Evolutionary conservation across 441 rosid genomes (phyloP).

Genomic region (Eutrema salsugineum): DNA sequence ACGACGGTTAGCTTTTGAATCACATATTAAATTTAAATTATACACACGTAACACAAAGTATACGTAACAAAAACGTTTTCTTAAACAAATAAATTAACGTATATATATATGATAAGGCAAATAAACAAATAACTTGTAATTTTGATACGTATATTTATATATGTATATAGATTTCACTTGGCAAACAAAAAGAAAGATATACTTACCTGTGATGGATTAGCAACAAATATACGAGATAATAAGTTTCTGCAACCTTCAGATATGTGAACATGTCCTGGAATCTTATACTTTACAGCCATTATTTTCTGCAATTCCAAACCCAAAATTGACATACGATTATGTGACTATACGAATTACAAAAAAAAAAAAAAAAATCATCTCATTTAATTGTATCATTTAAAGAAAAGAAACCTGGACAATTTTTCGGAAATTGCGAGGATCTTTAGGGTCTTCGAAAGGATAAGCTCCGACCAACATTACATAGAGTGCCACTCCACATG

Average conservation of each 20-base stretch:
- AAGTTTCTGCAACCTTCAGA: constrained; percentile 53
- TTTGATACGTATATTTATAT: too few relatives aligned
- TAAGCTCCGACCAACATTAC: constrained; percentile 78
- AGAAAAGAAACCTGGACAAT: constrained; percentile 44
- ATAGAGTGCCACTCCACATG: constrained; percentile 71
- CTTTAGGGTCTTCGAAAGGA: constrained; percentile 63
- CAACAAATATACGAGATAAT: constrained; percentile 54
- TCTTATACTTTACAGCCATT: constrained; percentile 56
- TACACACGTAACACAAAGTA: background rate
- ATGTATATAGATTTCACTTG: background rate
- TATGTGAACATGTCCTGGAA: constrained; percentile 54
- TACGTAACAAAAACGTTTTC: too few relatives aligned
- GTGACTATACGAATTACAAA: background rate
- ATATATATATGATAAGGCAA: too few relatives aligned
- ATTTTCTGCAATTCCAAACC: constrained; percentile 43
- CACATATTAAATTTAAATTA: background rate
- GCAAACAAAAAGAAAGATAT: background rate
- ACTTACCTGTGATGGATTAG: constrained; percentile 58
- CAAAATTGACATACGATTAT: background rate
- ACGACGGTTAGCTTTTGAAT: too few relatives aligned
- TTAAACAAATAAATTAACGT: too few relatives aligned
- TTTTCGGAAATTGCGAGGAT: constrained; percentile 57
- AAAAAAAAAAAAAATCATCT: background rate
- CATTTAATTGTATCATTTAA: background rate
- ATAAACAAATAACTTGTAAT: too few relatives aligned